Base-by-base conservation (phyloP, 2,329 filamentous ascomycete genomes). In the Botrytis byssoidea region DNA sequence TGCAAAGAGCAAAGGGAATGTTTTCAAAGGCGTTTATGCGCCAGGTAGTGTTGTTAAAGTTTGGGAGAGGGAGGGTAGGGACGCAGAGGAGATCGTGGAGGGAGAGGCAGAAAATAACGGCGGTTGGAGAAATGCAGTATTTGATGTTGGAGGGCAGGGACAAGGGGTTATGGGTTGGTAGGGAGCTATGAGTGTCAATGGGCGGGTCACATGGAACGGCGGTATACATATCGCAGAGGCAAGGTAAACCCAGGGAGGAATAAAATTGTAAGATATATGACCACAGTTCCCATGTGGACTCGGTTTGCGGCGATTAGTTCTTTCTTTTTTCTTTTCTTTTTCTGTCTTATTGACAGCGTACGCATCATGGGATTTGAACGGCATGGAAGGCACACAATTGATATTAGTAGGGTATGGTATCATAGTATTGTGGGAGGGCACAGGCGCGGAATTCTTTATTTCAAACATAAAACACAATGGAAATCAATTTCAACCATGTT, bases 21-120 rank as follows among this genome's bases (percentile, higher is more conserved):
- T 95, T 0, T 98, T 98, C 85, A 90, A 90, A 77, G 93, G 92
- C 6, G 88, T 94, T 2, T 98, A 97, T 83, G 91, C 95, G 0
- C 95, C 95, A 0, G 95, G 94, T 0, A 97, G 94, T 82, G 85
- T 98, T 40, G 92, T 96, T 70, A 94, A 93, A 83, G 83, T 97
- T n/a, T 97, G 94, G 93, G 89, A 95, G 77, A 91, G 94, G 76
- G 92, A 97, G 83, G 94, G 89, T 0, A 83, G 85, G 35, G 85
- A 86, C 75, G 94, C 93, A 0, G 86, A 86, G 32, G 92, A 97
- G 82, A 87, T 90, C 59, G 89, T 97, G 55, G 90, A 95, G 76
- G 92, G 95, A 76, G 90, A 90, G 79, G 88, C 42, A n/a, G 48
- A 59, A n/a, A 63, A 40, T 8, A 73, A 57, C 68, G 44, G 51